Evolutionary conservation across 768 basidiomycete genomes (phyloP).

Genomic region (Suillus weaverae): DNA sequence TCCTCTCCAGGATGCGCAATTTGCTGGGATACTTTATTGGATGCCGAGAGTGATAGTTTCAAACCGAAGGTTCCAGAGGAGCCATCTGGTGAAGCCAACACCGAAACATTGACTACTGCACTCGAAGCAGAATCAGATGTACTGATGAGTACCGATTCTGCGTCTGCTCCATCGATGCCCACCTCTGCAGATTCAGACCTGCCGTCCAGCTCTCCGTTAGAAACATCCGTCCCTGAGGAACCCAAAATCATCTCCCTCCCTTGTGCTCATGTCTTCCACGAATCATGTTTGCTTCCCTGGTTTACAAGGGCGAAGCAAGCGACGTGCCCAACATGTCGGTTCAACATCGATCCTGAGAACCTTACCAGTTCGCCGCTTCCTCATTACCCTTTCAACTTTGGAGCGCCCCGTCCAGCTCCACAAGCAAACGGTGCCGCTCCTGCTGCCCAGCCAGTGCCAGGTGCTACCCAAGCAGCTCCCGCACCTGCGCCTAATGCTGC

Average conservation of each 20-base stretch:
- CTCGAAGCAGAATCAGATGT: constrained; percentile 10
- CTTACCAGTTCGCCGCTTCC: constrained; percentile 46
- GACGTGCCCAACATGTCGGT: constrained; percentile 82
- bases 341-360: constrained; percentile 80
- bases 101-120: not conserved
- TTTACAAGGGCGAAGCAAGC: constrained; percentile 77
- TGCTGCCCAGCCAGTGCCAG: constrained; percentile 4
- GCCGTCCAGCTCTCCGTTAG: constrained; percentile 10
- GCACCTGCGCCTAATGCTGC: not conserved
- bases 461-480: constrained; percentile 11
- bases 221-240: constrained; percentile 17
- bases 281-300: constrained; percentile 78
- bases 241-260: constrained; percentile 67
- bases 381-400: constrained; percentile 20
- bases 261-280: constrained; percentile 82
- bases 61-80: constrained; percentile 15
- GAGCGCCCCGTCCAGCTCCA: constrained; percentile 13
- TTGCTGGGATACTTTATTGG: constrained; percentile 71
- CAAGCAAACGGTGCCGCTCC: constrained; percentile 13
- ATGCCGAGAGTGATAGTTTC: constrained; percentile 40
- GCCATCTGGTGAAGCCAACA: not conserved
- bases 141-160: constrained; percentile 23
- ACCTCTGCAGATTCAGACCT: constrained; percentile 14
- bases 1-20: constrained; percentile 59
- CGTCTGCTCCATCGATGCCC: constrained; percentile 6